Evolutionary conservation across 257 asterid species (phyloP).

Genomic region (Petunia axillaris): DNA sequence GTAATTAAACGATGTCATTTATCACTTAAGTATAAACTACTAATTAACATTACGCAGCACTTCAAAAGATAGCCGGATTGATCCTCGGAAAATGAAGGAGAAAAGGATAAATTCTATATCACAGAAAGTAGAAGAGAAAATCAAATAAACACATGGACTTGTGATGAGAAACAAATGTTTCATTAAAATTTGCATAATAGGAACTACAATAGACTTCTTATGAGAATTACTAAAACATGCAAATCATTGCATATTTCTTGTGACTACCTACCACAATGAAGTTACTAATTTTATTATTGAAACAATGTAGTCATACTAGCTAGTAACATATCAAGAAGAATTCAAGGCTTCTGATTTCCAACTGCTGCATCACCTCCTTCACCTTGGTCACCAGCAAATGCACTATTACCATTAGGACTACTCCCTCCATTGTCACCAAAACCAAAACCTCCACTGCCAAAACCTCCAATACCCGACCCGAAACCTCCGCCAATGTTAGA

Average conservation of each 20-base stretch:
- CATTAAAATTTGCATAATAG: neutral
- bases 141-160: neutral
- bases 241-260: neutral
- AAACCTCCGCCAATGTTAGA: neutral
- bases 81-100: neutral
- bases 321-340: neutral
- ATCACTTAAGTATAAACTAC: no score
- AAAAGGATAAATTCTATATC: neutral
- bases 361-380: neutral
- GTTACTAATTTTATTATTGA: slow-evolving; percentile 8
- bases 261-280: neutral
- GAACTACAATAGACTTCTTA: neutral
- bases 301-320: no score
- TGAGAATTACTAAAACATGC: neutral
- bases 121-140: neutral
- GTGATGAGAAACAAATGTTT: neutral
- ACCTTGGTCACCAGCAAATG: slow-evolving; percentile 7
- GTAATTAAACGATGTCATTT: no score
- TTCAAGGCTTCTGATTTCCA: slow-evolving; percentile 8
- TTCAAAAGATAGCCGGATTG: neutral
- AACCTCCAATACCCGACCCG: neutral
- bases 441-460: neutral
- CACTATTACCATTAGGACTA: slow-evolving; percentile 17
- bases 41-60: no score
- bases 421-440: neutral